Evolutionary conservation across 2,329 filamentous ascomycete genomes (phyloP), one percentile per base, ranked within the genome.

Genomic region (Claviceps fusiformis): DNA sequence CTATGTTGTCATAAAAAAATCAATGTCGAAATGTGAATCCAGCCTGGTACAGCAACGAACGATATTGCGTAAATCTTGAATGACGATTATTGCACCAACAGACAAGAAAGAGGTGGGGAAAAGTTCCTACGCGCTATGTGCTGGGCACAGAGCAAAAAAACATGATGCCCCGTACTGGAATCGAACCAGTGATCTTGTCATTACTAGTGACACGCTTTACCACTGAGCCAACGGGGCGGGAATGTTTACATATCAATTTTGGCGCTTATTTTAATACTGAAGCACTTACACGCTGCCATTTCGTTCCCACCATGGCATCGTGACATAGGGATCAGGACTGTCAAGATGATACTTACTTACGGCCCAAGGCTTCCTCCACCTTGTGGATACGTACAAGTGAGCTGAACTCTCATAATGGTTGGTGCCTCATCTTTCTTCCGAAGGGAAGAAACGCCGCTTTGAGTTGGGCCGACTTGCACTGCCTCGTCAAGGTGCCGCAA

Each of bases 121-220:
- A 19, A 19, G 19, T 19, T 19, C 19, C 19, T 19, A 19, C 19
- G 19, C 19, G 19, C 19, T 19, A 19, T 19, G 19, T 19, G 19
- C 19, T 19, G 19, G 19, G 19, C 19, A 19, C 1, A 1, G 19
- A 33, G 49, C 5, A 27, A 43, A 31, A 45, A 46, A 44, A 52
- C 27, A 27, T 1, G 8, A 1, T 63, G 63, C 63, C 63, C 60
- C 58, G 59, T 63, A 61, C 60, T 60, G 59, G 63, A 64, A 63
- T 64, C 62, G 63, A 64, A 64, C 63, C 59, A 60, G 59, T 61
- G 63, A 64, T 62, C 63, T 64, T 62, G 58, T 64, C 63, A 64
- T 64, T 64, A 64, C 63, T 64, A 64, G 63, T 64, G 63, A 64
- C 58, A 62, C 63, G 63, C 63, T 64, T 60, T 64, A 64, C 63